Evolutionary conservation across 1,139 yeast genomes (phyloP), one percentile per base, ranked within the genome.

Genomic region (Scheffersomyces insectosa): DNA sequence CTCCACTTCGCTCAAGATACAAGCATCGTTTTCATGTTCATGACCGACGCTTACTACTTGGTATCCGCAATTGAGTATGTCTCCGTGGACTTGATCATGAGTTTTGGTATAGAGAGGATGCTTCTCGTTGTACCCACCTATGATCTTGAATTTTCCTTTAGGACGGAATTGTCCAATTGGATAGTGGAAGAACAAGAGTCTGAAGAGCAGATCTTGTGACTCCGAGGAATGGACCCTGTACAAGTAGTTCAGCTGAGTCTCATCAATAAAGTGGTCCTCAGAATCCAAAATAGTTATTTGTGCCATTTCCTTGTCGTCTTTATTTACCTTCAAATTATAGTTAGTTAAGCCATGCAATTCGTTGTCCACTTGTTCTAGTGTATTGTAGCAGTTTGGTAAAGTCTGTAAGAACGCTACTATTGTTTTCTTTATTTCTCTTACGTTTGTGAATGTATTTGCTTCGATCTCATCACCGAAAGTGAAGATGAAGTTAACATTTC

Each of bases 11-110:
- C 62, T 59, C 15, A 62, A 41, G 25, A 53, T 41, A 52, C 83
- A 79, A 11, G 80, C 80, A 49, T 79, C 83, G 54, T 79, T 79
- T 36, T 71, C 77, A 53, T 78, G 82, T 49, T 79, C 83, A 48
- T 77, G 79, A 6, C 83, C 82, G 23, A 78, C 82, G 12, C 77
- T 68, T 11, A 78, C 68, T 0, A 68, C 81, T 36, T 69, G 59
- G 51, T 72, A 72, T 6, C 71, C 70, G 42, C 70, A 62, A 41
- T 60, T 60, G 30, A 65, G 54, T 28, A 73, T 64, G 50, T 73
- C 79, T 37, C 66, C 66, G 39, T 65, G 60, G 39, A 68, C 60
- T 37, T 67, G 63, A 11, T 56, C 50, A 49, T 68, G 69, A 2
- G 77, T 66, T 15, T 57, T 55, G n/a, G 70, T 53, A 29, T 58